Conservation (phyloP, 495 filamentous ascomycete species). For the Astrothelium subdiscretum region DNA sequence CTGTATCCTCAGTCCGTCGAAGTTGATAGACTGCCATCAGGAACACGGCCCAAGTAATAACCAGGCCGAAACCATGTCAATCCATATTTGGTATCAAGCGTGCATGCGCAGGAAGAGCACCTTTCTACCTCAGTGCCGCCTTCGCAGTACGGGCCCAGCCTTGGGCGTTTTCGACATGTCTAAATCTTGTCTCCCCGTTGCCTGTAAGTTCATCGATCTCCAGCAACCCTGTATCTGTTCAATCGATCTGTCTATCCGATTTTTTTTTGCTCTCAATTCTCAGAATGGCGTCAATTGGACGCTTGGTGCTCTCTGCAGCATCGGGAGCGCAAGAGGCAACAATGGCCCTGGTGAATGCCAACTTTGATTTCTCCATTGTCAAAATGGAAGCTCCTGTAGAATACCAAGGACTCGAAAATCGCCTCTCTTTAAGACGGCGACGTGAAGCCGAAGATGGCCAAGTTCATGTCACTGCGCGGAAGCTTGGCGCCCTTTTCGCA, state of each 20-base stretch:
- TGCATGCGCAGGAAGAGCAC: too few species aligned
- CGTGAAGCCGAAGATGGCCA: background rate
- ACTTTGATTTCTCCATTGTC: conserved; percentile 28
- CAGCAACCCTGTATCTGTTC: too few species aligned
- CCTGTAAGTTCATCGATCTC: too few species aligned
- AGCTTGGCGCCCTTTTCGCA: background rate
- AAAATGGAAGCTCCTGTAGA: conserved; percentile 26
- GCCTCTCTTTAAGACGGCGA: conserved; percentile 8
- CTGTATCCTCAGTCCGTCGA: too few species aligned
- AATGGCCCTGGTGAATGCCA: conserved; percentile 18
- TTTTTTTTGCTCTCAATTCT: background rate
- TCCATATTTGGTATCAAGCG: too few species aligned
- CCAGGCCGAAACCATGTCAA: too few species aligned
- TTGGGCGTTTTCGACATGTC: too few species aligned
- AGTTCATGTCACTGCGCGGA: background rate
- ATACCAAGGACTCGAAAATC: conserved; percentile 17
- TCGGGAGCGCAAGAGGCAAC: background rate
- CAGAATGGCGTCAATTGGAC: background rate
- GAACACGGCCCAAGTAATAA: too few species aligned
- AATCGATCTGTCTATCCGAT: background rate
- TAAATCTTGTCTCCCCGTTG: too few species aligned
- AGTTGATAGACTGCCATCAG: too few species aligned
- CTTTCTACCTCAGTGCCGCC: too few species aligned
- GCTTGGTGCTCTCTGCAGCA: background rate
- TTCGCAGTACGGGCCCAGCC: too few species aligned